Evolutionary conservation across 2,329 filamentous ascomycete species (phyloP), one percentile per base, ranked within the genome.

Genomic region (Aspergillus aculeatinus): DNA sequence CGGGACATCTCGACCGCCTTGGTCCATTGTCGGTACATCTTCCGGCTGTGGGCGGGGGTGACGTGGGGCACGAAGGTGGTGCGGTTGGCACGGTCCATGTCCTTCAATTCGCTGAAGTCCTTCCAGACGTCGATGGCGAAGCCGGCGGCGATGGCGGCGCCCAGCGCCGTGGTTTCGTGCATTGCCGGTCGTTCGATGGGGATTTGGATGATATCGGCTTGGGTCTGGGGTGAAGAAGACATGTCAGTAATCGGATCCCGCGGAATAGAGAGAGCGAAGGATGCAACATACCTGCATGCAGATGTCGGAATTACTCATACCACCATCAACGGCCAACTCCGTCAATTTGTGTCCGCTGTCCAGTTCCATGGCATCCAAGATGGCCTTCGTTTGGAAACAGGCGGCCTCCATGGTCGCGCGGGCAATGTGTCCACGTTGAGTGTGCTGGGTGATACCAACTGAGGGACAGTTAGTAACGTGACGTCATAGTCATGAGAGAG

Each of bases 341-440:
- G 86, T 83, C 33, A 96, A 83, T 64, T 86, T 85, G 72, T 93
- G 88, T 39, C 88, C 87, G 56, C 89, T 92, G 77, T 96, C 92
- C 67, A 89, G 87, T 71, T 90, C 91, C 92, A 96, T 96, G 63
- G 92, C 91, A 71, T 95, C 89, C 25, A 96, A 84, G 69, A 96
- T 96, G 23, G 92, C 92, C 69, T 92, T 92, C 25, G 91, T 96
- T 77, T 96, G 92, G 81, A 91, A 96, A 79, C 92, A 96, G 42
- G 91, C 93, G 4, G 92, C 92, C 77, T 96, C 92, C 56, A 96
- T 85, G 0, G 92, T 96, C 39, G 92, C 92, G 62, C 92, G 88
- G 49, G 91, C 92, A 68, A 96, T 91, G 74, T 96, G 92, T 16
- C 91, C 91, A 68, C 88, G 88, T 71, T 92, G 84, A 0, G 92